A percentile compares a stretch with the other conserved stretches of the same genome.
Evolutionary conservation across 257 asterid genomes (phyloP).

Genomic region (Rhazya stricta): DNA sequence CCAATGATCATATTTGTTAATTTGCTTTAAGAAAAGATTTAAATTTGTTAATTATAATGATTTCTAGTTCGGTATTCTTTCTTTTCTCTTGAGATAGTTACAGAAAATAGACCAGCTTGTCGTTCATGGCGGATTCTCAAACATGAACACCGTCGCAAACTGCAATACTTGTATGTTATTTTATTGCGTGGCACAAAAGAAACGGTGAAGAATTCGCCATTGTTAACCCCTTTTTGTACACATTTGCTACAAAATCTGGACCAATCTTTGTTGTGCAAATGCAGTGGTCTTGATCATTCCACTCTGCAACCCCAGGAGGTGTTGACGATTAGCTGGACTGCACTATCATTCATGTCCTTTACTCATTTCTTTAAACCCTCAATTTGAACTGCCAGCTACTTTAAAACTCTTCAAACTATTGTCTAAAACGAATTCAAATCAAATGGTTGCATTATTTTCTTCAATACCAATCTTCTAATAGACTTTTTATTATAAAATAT

Average conservation of each 20-base stretch:
- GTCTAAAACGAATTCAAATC: too few species aligned
- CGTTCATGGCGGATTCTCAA: not conserved
- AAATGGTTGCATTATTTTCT: too few species aligned
- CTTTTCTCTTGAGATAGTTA: not conserved
- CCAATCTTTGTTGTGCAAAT: not conserved
- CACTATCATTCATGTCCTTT: not conserved
- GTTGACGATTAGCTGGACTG: not conserved
- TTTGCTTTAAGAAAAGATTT: not conserved
- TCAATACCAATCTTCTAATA: too few species aligned
- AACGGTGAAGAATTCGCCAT: not conserved
- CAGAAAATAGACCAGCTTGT: conserved; percentile 1
- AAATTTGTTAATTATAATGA: not conserved
- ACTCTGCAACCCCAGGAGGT: not conserved
- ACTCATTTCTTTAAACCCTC: not conserved
- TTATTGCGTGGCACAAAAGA: not conserved
- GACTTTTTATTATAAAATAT: too few species aligned
- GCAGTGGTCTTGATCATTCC: not conserved
- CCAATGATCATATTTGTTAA: not conserved
- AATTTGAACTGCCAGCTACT: not conserved
- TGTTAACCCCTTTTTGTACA: not conserved
- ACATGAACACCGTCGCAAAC: not conserved
- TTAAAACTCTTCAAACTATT: too few species aligned
- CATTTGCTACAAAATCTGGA: not conserved
- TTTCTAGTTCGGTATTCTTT: not conserved
- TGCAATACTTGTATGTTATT: not conserved